Base-by-base conservation (phyloP, 2,329 filamentous ascomycete species). In the Lachnellula subtilissima region DNA sequence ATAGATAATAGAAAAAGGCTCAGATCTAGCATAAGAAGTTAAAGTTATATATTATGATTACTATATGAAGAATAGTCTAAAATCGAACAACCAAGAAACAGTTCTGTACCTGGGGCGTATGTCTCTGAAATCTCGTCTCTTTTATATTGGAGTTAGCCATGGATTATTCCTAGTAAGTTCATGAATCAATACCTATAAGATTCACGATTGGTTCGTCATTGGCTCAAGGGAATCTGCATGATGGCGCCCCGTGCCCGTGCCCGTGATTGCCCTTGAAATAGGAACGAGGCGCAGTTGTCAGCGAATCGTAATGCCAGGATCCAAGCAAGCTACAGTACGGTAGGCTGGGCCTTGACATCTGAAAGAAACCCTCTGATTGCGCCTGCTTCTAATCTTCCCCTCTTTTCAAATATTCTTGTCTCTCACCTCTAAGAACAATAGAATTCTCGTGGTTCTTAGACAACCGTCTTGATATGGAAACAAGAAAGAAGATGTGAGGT, bases 201-300 rank as follows among this genome's bases (percentile, higher is more conserved):
- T 32, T 32, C 28, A 32, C 28, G 2, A 32, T 9, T 55, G 45
- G 45, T 50, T 50, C 56, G 43, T 43, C 47, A 48, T 48, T 48
- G 42, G 36, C 37, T 32, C 25, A 14, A 37, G 23, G 43, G 42
- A 52, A 48, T 45, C 50, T 55, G 51, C 52, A 50, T 22, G 37
- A 50, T 50, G 52, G 52, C 55, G 59, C 43, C 55, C 28, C 11
- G 28, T 32, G 36, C 55, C 28, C 11, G 28, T 32, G 36, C 57
- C 55, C 55, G 9, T 32, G 28, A 11, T 32, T 32, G 28, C 28
- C 25, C 25, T 28, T 28, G 55, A 57, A 63, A 58, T 58, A 58
- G 61, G 50, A 57, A 51, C 48, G 54, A 50, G 62, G 62, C 62
- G 56, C 53, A 63, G 61, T 55, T 51, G 43, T 62, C 40, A 48